A percentile compares a stretch with the other conserved stretches of the same genome.
These are phyloP conservation scores for Pyrenophora graminea DNA, from an alignment of 2,329 filamentous ascomycete species.

Conservation along the genomic window DNA sequence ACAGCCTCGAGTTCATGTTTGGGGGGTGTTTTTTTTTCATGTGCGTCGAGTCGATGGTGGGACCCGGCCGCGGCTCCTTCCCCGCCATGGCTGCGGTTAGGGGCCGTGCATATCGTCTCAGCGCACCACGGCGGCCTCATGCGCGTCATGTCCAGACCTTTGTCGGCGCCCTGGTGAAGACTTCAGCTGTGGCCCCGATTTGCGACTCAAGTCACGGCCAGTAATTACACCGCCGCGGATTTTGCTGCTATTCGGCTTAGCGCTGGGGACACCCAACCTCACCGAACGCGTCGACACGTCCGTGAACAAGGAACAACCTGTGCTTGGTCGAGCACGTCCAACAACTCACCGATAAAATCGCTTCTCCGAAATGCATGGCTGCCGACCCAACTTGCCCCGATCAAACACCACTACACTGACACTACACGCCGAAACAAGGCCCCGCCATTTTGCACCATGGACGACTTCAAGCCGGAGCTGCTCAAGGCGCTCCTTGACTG, in stretches of 20 bases:
- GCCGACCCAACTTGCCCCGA: conserved; percentile 15
- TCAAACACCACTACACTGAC: conserved; percentile 16
- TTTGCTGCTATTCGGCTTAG: conserved; percentile 24
- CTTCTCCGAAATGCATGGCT: conserved; percentile 39
- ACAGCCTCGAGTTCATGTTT: neutral
- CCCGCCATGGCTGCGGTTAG: conserved; percentile 25
- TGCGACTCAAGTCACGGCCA: neutral
- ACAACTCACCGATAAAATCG: conserved; percentile 17
- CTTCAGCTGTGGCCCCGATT: neutral
- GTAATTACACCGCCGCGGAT: conserved; percentile 8
- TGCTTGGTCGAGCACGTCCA: conserved; percentile 16
- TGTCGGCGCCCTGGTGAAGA: neutral
- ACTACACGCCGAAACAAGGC: conserved; percentile 25
- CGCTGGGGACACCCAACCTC: conserved; percentile 31
- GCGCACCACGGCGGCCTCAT: conserved; percentile 19
- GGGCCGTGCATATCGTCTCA: conserved; percentile 33
- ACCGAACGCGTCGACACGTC: conserved; percentile 19
- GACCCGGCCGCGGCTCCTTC: conserved; percentile 18
- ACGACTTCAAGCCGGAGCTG: conserved; percentile 48
- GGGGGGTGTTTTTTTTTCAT: no score
- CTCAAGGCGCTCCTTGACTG: conserved; percentile 47
- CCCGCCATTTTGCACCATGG: conserved; percentile 32
- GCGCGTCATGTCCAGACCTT: conserved; percentile 19
- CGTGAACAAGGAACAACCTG: conserved; percentile 14
- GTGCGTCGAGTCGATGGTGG: neutral